A percentile compares a stretch with the other conserved stretches of the same genome.
phyloP scores from a whole-genome alignment of 2,329 filamentous ascomycete species.

The Dactylellina haptotyla region DNA sequence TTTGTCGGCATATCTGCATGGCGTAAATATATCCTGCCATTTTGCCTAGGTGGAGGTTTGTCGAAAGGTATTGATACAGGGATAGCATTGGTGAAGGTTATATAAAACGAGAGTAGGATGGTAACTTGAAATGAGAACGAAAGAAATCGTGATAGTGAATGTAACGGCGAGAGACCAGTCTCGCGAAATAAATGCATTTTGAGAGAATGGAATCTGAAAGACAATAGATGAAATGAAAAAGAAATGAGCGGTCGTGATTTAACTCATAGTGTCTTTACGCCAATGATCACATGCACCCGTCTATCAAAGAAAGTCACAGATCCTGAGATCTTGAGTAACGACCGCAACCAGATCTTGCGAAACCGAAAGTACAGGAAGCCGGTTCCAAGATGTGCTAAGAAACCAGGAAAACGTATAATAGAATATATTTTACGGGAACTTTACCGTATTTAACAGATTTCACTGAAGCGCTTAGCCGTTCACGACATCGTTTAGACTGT shows the following conservation, averaged over 20 bases:
- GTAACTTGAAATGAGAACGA: neutral
- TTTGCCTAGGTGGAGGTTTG: too few relatives aligned
- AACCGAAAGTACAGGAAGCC: neutral
- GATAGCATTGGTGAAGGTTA: neutral
- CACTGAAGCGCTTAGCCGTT: neutral
- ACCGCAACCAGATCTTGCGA: neutral
- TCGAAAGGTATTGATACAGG: constrained; percentile 1
- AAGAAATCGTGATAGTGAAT: neutral
- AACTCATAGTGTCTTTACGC: too few relatives aligned
- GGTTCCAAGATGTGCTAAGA: constrained; percentile 5
- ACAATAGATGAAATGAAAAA: neutral
- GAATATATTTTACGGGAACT: neutral
- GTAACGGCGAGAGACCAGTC: constrained; percentile 21
- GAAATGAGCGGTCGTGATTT: too few relatives aligned
- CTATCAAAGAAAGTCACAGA: neutral
- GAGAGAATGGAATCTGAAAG: neutral
- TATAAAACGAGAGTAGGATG: neutral
- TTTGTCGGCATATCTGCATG: constrained; percentile 2
- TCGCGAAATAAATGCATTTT: constrained; percentile 14
- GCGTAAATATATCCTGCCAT: neutral
- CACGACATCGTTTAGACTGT: too few relatives aligned
- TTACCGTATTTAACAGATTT: neutral
- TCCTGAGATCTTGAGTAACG: neutral
- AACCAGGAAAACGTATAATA: neutral
- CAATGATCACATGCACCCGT: too few relatives aligned